Evolutionary conservation across 225 moss, liverwort and hornwort genomes (phyloP).

Genomic region (Pseudisothecium myosuroides): DNA sequence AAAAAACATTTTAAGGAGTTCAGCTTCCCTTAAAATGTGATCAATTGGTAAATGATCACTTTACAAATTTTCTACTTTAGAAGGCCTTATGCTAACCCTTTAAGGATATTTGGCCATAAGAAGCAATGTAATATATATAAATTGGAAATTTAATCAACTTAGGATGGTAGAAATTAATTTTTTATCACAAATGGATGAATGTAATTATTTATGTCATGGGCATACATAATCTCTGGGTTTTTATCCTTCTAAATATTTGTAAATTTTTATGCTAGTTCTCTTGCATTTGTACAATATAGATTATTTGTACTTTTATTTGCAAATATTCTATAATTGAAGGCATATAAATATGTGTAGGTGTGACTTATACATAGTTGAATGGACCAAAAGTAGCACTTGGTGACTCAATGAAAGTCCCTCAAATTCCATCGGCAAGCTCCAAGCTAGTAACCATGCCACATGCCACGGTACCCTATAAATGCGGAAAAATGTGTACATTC

Average conservation of each 20-base stretch:
- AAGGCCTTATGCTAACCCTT: rapidly evolving
- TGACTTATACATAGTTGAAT: no score
- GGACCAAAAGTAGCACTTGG: no score
- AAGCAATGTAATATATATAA: neutral
- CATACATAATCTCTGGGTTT: rapidly evolving
- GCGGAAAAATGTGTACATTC: no score
- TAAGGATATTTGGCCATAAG: neutral
- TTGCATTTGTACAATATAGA: rapidly evolving
- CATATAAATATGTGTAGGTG: no score
- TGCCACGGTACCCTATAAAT: no score
- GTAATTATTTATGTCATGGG: neutral
- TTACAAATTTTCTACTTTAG: rapidly evolving
- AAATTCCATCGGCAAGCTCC: no score
- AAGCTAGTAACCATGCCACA: no score
- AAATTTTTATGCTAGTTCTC: neutral
- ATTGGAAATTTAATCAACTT: rapidly evolving
- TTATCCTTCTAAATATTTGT: no score
- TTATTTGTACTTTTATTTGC: no score
- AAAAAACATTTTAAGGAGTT: rapidly evolving
- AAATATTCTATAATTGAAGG: neutral
- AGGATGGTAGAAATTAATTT: neutral
- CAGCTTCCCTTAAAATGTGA: neutral
- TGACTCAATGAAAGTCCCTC: no score
- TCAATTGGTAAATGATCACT: rapidly evolving
- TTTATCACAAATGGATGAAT: neutral